Base-by-base conservation (phyloP, 176 grass and related monocot genomes). In the Triticum monococcum region DNA sequence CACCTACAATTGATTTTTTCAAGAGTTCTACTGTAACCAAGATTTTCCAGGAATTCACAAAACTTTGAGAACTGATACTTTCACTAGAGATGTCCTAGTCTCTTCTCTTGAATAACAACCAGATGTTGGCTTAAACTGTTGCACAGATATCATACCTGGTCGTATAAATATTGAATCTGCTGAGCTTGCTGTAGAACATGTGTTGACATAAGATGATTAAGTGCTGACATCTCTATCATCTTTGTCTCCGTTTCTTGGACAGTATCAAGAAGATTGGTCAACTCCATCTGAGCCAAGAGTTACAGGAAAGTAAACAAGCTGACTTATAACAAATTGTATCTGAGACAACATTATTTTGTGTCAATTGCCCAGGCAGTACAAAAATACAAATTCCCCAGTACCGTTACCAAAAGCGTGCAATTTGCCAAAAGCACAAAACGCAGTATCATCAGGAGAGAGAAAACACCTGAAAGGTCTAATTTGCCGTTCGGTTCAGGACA, bases 231-330 rank as follows among this genome's bases (percentile, higher is more conserved):
- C 78, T 99, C 97, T n/a, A 94, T 87, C 94, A 96, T 99, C 85
- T 99, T 99, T 89, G 88, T 99, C 77, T 99, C 92, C 1, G 94
- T 96, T 92, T 92, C 94, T 92, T 99, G 91, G 14, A 94, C 94
- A 76, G 88, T 87, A 85, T 99, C 94, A 81, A 96, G 85, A 77
- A 98, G 89, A 80, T 79, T 86, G 57, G 86, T 91, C 85, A 99
- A 92, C 85, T 96, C 97, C 67, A 91, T 81, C 97, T 99, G 77
- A 70, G 41, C 75, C 60, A 20, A 86, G 12, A 69, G 24, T 83
- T 83, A 57, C 31, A 87, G 26, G 37, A 72, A 72, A 82, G 76
- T 78, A 77, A 86, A 69, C 64, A 66, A 36, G 12, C n/a, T 12
- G 5, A 37, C 13, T 80, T 52, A 79, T 41, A 50, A 26, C 16